Base-by-base conservation (phyloP, 306 rosid genomes). In the Vigna nakashimae region DNA sequence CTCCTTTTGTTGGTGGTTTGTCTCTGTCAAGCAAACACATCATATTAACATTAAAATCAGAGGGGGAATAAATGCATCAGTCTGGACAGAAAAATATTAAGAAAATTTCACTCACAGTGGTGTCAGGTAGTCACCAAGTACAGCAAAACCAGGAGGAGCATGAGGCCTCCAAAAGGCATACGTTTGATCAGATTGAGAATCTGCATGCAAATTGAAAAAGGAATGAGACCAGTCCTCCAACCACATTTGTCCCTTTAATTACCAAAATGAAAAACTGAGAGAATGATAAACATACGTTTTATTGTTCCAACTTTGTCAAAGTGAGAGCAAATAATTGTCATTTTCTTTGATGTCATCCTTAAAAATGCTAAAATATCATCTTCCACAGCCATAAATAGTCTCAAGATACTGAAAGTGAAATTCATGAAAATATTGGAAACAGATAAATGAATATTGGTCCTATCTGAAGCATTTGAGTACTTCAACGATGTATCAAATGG, bases 81-180 rank as follows among this genome's bases (percentile, higher is more conserved):
- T 59, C 73, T 59, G 8, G 46, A 74, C 43, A 63, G 76, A 66
- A 82, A n/a, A 40, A 15, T 38, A 18, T 14, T 62, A 76, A 53
- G 76, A 73, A 77, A 80, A 15, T 13, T 64, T 49, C 77, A 92
- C 98, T 86, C 49, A 95, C 98, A 89, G 74, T 70, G 98, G 96
- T 26, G 97, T 95, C 83, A 95, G 74, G 87, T 82, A 95, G 91
- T 92, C 98, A 48, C 98, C 98, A 79, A 95, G 91, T 76, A 88
- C 88, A 52, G 96, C 94, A 88, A 95, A 95, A 71, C 98, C 98
- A 70, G 92, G 93, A 57, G 98, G 98, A 72, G 98, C 93, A 64
- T 69, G 92, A 84, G 98, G 98, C 86, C 98, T 91, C 98, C 98
- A 95, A 72, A 95, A 86, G 79, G 87, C 89, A 82, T 87, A 92